Evolutionary conservation across 2,329 filamentous ascomycete genomes (phyloP), one percentile per base, ranked within the genome.

Genomic region (Aspergillus sp.): DNA sequence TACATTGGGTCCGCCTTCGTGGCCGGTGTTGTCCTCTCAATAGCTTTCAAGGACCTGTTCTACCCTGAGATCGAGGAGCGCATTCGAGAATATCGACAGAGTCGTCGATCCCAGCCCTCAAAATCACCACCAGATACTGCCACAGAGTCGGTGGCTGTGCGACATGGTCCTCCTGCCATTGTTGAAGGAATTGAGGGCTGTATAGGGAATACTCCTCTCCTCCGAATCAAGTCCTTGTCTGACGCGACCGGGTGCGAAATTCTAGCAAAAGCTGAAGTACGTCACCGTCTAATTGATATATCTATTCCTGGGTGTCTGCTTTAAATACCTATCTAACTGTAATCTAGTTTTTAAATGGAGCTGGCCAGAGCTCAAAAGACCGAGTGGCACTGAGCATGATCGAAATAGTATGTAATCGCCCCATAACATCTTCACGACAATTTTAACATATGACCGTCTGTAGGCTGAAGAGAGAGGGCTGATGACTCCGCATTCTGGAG

Each of bases 311-410:
- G 8, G 27, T 9, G 11, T 44, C 17, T 17, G n/a, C 9, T 7
- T 43, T n/a, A 3, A 23, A 11, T 12, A 8, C 8, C 14, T 43
- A 8, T 15, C 35, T 57, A 44, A 68, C 55, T 49, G 6, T 44
- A n/a, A 7, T 41, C 2, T 63, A 84, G 83, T 96, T 96, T 70
- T 84, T 99, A 55, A 98, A 99, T 77, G 95, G 93, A 50, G 93
- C 93, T 3, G 95, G 95, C 15, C 90, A 91, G 67, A 95, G 90
- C 66, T 93, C 95, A 41, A 99, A 99, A 75, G 95, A 99, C 75
- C 86, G 95, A 53, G 95, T 99, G 14, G 95, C 95, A 1, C 82
- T 98, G 39, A 90, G 85, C 75, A 96, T 98, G 81, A 96, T 99
- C 72, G 78, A 86, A 57, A 80, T 81, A 71, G 82, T 82, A 74